A percentile compares a stretch with the other conserved stretches of the same genome.
phyloP scores from a whole-genome alignment of 1,284 basidiomycete species.

The Mycena citricolor region DNA sequence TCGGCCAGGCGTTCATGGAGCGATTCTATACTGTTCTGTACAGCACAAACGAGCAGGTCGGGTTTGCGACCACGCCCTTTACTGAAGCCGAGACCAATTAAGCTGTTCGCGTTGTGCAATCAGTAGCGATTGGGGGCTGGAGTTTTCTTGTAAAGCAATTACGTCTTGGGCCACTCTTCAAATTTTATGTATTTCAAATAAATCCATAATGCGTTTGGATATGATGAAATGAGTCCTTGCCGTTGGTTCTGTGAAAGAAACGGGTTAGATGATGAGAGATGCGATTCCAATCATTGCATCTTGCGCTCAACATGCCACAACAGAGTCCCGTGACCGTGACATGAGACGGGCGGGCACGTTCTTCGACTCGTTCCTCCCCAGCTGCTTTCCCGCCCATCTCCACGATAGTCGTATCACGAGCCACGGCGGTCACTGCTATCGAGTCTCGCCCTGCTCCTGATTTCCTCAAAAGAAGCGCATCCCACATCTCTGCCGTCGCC shows the following conservation, averaged over 20 bases:
- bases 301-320: no score
- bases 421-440: background rate
- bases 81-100: conserved; percentile 43
- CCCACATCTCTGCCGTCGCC: background rate
- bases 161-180: no score
- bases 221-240: no score
- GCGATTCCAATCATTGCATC: no score
- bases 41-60: conserved; percentile 42
- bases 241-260: no score
- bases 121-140: no score
- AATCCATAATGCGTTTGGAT: no score
- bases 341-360: background rate
- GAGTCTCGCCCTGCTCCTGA: background rate
- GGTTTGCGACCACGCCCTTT: conserved; percentile 44
- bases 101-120: no score
- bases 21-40: conserved; percentile 52
- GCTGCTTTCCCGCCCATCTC: background rate
- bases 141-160: no score
- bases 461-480: background rate
- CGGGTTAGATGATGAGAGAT: no score
- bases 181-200: no score
- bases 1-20: conserved; percentile 34
- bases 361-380: background rate
- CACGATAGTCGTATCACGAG: background rate
- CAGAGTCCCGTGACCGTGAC: background rate